Evolutionary conservation across 345 rosid genomes (phyloP).

Genomic region (Rubroshorea leprosula): DNA sequence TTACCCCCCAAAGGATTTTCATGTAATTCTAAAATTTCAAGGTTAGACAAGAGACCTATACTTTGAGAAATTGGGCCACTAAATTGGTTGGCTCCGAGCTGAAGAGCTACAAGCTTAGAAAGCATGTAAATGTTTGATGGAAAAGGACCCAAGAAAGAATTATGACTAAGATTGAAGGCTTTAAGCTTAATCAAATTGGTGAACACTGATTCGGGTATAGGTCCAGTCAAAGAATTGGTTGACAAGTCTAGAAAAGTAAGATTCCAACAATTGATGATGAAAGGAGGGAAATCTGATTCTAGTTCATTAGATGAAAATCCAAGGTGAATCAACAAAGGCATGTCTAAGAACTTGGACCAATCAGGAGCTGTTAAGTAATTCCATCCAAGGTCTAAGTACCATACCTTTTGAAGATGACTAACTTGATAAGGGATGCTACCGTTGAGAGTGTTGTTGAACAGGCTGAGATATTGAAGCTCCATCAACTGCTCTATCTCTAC

Average conservation of each 20-base stretch:
- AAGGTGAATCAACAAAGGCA: slow-evolving; percentile 47
- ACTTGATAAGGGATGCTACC: slow-evolving; percentile 43
- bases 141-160: slow-evolving; percentile 39
- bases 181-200: slow-evolving; percentile 39
- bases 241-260: slow-evolving; percentile 58
- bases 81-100: slow-evolving; percentile 29
- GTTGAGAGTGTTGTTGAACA: slow-evolving; percentile 40
- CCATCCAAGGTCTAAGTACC: slow-evolving; percentile 47
- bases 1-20: slow-evolving; percentile 39
- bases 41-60: slow-evolving; percentile 35
- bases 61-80: slow-evolving; percentile 37
- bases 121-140: slow-evolving; percentile 43
- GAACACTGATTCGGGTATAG: slow-evolving; percentile 36
- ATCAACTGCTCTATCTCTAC: slow-evolving; percentile 30
- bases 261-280: slow-evolving; percentile 34
- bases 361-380: slow-evolving; percentile 47
- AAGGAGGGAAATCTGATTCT: slow-evolving; percentile 38
- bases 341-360: slow-evolving; percentile 43
- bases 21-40: slow-evolving; percentile 32
- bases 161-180: slow-evolving; percentile 31
- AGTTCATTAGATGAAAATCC: slow-evolving; percentile 31
- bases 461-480: slow-evolving; percentile 35
- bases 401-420: slow-evolving; percentile 39
- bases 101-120: slow-evolving; percentile 40
- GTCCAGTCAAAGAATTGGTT: slow-evolving; percentile 29